phyloP scores from a whole-genome alignment of 805 yeast genomes.

The Scheffersomyces coipomensis region DNA sequence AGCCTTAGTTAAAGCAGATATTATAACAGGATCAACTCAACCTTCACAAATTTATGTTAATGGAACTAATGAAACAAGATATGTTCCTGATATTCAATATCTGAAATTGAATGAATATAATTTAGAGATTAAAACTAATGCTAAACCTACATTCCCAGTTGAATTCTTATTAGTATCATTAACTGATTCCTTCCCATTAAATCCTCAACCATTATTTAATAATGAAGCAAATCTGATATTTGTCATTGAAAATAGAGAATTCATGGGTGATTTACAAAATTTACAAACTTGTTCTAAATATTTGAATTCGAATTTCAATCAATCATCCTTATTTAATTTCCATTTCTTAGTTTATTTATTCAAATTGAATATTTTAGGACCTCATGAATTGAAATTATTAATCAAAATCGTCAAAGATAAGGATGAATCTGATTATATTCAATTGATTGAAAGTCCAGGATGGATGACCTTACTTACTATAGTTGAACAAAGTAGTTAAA shows the following conservation, averaged over 20 bases:
- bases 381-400: conserved; percentile 52
- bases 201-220: conserved; percentile 51
- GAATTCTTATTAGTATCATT: conserved; percentile 83
- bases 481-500: conserved; percentile 32
- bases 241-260: conserved; percentile 79
- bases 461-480: conserved; percentile 78
- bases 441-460: conserved; percentile 62
- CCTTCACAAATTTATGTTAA: conserved; percentile 85
- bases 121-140: conserved; percentile 80
- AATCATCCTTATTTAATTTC: conserved; percentile 58
- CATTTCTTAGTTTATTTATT: conserved; percentile 66
- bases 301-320: conserved; percentile 39
- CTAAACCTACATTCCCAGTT: conserved; percentile 91
- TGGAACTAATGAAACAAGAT: conserved; percentile 67
- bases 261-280: conserved; percentile 73
- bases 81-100: conserved; percentile 93
- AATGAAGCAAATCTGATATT: conserved; percentile 39
- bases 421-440: conserved; percentile 45
- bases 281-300: conserved; percentile 52
- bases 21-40: conserved; percentile 83
- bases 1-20: conserved; percentile 81
- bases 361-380: conserved; percentile 55
- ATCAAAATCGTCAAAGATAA: conserved; percentile 45
- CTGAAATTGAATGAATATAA: conserved; percentile 85
- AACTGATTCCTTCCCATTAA: conserved; percentile 89